Base-by-base conservation (phyloP, 2,329 filamentous ascomycete genomes). In the Colletotrichum simmondsii region DNA sequence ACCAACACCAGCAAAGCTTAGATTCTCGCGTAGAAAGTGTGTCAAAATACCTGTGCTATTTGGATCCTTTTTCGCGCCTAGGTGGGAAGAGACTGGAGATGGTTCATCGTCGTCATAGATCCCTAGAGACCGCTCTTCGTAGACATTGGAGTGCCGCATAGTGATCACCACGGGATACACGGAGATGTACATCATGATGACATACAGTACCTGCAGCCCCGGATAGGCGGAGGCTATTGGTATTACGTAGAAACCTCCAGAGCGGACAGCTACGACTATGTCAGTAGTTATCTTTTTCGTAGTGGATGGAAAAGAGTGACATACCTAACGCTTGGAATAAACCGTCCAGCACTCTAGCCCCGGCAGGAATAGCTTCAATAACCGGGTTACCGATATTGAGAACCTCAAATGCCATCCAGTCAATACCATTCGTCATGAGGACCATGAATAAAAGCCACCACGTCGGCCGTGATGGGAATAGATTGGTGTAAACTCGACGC, bases 71-170 rank as follows among this genome's bases (percentile, higher is more conserved):
- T 74, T 54, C 76, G 75, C 57, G 75, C 28, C 52, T 1, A 14
- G 4, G 24, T 14, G 5, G 10, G 14, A 24, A 14, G 6, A 2
- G 10, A 19, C 14, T 0, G 42, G 19, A 28, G 32, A 26, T 19
- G 22, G 24, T 0, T 65, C 77, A 24, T 81, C 81, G 28, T 85
- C 82, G 54, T 81, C 81, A 71, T 91, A 90, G 37, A 92, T 88
- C 0, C 91, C 91, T 2, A 94, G 83, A 0, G 89, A 91, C 7
- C 90, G 86, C 77, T 94, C 92, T 78, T 94, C 92, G 77, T 94
- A 94, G 35, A 93, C 89, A 77, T 94, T 94, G 52, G 91, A 92
- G 78, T 92, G 90, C 32, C 92, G 88, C 81, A 92, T 89, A 1
- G 88, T 90, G 71, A 92, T 90, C 30, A 89, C 87, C 26, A 92